A percentile compares a stretch with the other conserved stretches of the same genome.
Conservation (phyloP, 1,284 basidiomycete species). For the Xerocomus nothofagi region DNA sequence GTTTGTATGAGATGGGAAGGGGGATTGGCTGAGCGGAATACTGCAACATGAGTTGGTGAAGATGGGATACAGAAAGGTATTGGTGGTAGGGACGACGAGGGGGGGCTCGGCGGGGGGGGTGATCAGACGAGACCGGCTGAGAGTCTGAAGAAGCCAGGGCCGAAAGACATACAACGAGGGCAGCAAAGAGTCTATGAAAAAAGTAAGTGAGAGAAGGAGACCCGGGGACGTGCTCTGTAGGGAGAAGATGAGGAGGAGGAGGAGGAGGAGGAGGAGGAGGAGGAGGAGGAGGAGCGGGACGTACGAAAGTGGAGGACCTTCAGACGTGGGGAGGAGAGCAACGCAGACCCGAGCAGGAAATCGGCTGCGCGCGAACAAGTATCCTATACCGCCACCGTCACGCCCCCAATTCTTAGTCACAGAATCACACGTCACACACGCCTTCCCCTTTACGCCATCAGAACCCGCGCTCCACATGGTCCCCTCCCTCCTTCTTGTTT, state of each 20-base stretch:
- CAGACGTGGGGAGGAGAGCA: slow-evolving; percentile 31
- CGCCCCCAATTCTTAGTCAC: neutral
- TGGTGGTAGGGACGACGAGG: slow-evolving; percentile 25
- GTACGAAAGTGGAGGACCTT: slow-evolving; percentile 23
- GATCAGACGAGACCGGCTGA: slow-evolving; percentile 59
- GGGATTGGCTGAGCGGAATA: slow-evolving; percentile 58
- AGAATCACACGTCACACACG: slow-evolving; percentile 16
- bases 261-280: slow-evolving; percentile 7
- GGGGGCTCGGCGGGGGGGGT: slow-evolving; percentile 25
- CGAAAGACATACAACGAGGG: slow-evolving; percentile 48
- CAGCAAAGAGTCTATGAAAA: slow-evolving; percentile 21
- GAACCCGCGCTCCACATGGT: slow-evolving; percentile 10
- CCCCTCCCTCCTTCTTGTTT: neutral
- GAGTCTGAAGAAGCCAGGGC: slow-evolving; percentile 50
- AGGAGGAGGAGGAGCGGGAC: slow-evolving; percentile 17
- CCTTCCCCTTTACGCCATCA: neutral
- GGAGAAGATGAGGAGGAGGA: too few species aligned
- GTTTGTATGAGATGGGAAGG: slow-evolving; percentile 42
- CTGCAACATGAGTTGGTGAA: slow-evolving; percentile 62
- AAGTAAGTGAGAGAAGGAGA: slow-evolving; percentile 15
- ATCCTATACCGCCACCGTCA: slow-evolving; percentile 4
- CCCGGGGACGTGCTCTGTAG: slow-evolving; percentile 7
- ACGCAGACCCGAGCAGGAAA: slow-evolving; percentile 23
- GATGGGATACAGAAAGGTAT: slow-evolving; percentile 23
- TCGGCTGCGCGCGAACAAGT: slow-evolving; percentile 9